Evolutionary conservation across 805 yeast species (phyloP).

Genomic region (Zygosaccharomyces gambellarensis): DNA sequence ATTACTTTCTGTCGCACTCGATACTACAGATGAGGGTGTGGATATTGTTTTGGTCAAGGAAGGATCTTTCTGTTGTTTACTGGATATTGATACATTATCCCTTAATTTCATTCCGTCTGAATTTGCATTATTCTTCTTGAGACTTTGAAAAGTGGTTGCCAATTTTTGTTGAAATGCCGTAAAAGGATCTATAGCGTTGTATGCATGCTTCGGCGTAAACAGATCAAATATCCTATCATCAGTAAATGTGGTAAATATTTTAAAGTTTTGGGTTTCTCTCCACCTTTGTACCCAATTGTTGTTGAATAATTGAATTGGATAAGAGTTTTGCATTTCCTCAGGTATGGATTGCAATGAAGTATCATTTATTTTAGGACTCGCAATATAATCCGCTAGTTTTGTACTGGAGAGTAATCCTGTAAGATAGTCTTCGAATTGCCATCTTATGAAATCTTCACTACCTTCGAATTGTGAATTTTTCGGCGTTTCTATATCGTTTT

Average conservation of each 20-base stretch:
- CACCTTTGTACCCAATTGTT: conserved; percentile 46
- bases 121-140: conserved; percentile 20
- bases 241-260: conserved; percentile 50
- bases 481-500: conserved; percentile 37
- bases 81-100: conserved; percentile 2
- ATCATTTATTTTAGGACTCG: conserved; percentile 34
- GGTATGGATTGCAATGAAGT: conserved; percentile 35
- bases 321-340: conserved; percentile 28
- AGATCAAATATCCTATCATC: conserved; percentile 68
- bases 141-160: conserved; percentile 31
- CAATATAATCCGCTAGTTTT: conserved; percentile 59
- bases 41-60: neutral
- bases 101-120: conserved; percentile 3
- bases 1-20: neutral
- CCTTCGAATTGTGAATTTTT: conserved; percentile 53
- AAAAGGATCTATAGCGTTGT: conserved; percentile 28
- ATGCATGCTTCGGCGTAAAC: conserved; percentile 45
- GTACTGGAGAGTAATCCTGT: conserved; percentile 68
- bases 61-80: conserved; percentile 2
- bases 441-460: conserved; percentile 82
- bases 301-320: conserved; percentile 41
- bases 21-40: conserved; percentile 1
- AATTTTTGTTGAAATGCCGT: conserved; percentile 29
- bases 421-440: conserved; percentile 86
- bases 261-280: conserved; percentile 51